phyloP scores from a whole-genome alignment of 495 filamentous ascomycete species.

The Penicillium pancosmium region DNA sequence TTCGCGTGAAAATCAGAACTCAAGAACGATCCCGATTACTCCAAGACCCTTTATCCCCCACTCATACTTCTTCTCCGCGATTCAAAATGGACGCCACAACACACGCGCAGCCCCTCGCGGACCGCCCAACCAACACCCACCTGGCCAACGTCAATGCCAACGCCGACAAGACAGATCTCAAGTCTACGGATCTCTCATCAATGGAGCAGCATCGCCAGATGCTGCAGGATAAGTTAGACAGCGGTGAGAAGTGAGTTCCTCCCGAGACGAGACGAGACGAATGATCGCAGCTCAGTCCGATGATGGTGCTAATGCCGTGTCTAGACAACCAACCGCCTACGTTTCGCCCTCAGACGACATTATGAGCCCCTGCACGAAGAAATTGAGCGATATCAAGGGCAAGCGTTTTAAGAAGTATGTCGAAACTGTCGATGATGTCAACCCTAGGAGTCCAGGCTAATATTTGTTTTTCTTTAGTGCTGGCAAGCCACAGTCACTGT shows the following conservation, averaged over 20 bases:
- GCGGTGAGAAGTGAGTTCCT: slow-evolving; percentile 61
- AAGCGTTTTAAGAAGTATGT: slow-evolving; percentile 69
- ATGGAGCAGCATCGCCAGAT: slow-evolving; percentile 84
- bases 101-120: slow-evolving; percentile 43
- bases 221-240: slow-evolving; percentile 70
- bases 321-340: slow-evolving; percentile 62
- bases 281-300: not conserved
- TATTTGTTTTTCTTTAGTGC: slow-evolving; percentile 27
- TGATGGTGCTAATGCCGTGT: not conserved
- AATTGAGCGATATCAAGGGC: slow-evolving; percentile 79
- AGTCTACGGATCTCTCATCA: slow-evolving; percentile 38
- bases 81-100: slow-evolving; percentile 40
- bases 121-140: slow-evolving; percentile 50
- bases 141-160: slow-evolving; percentile 31
- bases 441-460: slow-evolving; percentile 8
- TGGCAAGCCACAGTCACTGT: slow-evolving; percentile 52
- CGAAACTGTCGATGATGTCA: not conserved
- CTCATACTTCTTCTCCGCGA: slow-evolving; percentile 6
- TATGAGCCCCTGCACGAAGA: slow-evolving; percentile 91
- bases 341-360: slow-evolving; percentile 92
- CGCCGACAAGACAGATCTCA: slow-evolving; percentile 34
- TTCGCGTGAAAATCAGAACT: not conserved
- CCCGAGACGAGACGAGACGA: no score
- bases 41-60: slow-evolving; percentile 3
- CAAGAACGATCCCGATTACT: not conserved